Evolutionary conservation across 495 filamentous ascomycete genomes (phyloP).

Genomic region (Penicillium paradoxum): DNA sequence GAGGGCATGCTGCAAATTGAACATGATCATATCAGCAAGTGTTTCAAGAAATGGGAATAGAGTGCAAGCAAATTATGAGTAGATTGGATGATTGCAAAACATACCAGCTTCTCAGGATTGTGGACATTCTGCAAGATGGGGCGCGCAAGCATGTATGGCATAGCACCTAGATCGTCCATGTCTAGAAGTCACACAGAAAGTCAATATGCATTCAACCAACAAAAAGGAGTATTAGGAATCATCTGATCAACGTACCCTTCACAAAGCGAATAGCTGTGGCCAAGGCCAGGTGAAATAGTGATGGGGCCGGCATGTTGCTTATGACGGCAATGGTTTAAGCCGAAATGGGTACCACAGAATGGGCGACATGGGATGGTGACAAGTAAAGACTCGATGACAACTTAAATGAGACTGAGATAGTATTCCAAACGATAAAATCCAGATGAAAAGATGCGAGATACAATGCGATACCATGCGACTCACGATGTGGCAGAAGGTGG

Average conservation of each 20-base stretch:
- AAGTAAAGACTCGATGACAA: neutral
- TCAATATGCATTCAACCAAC: neutral
- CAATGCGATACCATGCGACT: neutral
- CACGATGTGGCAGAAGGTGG: neutral
- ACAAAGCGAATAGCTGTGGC: slow-evolving; percentile 44
- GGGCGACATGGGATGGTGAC: neutral
- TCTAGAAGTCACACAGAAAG: slow-evolving; percentile 24
- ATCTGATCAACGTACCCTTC: slow-evolving; percentile 29
- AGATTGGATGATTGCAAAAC: slow-evolving; percentile 7
- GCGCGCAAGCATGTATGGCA: slow-evolving; percentile 56
- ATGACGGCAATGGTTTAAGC: slow-evolving; percentile 10
- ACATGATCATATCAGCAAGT: neutral
- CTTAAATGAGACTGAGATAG: neutral
- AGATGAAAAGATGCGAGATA: neutral
- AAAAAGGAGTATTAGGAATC: neutral
- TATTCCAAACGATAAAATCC: neutral
- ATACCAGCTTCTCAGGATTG: slow-evolving; percentile 61
- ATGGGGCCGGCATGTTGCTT: slow-evolving; percentile 38
- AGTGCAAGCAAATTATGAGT: neutral
- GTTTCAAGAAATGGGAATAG: neutral
- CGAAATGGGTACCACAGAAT: slow-evolving; percentile 10
- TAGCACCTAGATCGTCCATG: slow-evolving; percentile 58
- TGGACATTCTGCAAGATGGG: slow-evolving; percentile 59
- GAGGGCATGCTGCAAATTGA: slow-evolving; percentile 43
- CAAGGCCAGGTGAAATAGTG: slow-evolving; percentile 39